Percentiles rank a stretch among this genome's conserved stretches.
phyloP scores from a whole-genome alignment of 1,284 basidiomycete species.

The Gymnopus androsaceus region DNA sequence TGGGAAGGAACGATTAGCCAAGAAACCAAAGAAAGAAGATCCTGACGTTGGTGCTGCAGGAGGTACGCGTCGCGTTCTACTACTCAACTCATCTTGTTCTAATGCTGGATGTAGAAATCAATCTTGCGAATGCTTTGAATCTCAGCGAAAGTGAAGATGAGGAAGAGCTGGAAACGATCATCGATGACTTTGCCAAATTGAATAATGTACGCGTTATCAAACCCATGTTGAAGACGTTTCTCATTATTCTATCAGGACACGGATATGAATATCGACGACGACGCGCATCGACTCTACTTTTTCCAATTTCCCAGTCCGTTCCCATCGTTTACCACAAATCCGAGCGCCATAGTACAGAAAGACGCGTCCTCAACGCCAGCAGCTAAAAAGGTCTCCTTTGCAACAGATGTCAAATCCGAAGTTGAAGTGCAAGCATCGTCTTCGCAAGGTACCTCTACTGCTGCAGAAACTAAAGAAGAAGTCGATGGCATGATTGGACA shows the following conservation, averaged over 20 bases:
- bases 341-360: background rate
- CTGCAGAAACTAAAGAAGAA: constrained; percentile 32
- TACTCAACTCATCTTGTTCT: constrained; percentile 10
- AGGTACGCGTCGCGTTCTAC: constrained; percentile 30
- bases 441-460: constrained; percentile 28
- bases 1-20: constrained; percentile 56
- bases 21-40: constrained; percentile 52
- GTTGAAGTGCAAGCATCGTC: constrained; percentile 24
- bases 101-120: constrained; percentile 46
- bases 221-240: background rate
- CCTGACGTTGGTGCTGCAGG: constrained; percentile 32
- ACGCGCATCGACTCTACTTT: constrained; percentile 77
- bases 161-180: constrained; percentile 82
- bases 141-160: constrained; percentile 86
- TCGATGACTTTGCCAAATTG: constrained; percentile 71
- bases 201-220: constrained; percentile 38
- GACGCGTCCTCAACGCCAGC: constrained; percentile 23
- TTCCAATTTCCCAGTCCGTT: constrained; percentile 94
- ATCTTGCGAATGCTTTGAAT: constrained; percentile 74
- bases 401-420: constrained; percentile 54
- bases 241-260: background rate
- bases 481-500: constrained; percentile 82
- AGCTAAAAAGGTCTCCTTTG: constrained; percentile 61
- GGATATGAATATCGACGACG: constrained; percentile 46
- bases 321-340: constrained; percentile 63